Percentiles rank a stretch among this genome's conserved stretches.
These are phyloP conservation scores for Rhodotorula sp. DNA, from an alignment of 1,284 basidiomycete species.

Conservation along the genomic window DNA sequence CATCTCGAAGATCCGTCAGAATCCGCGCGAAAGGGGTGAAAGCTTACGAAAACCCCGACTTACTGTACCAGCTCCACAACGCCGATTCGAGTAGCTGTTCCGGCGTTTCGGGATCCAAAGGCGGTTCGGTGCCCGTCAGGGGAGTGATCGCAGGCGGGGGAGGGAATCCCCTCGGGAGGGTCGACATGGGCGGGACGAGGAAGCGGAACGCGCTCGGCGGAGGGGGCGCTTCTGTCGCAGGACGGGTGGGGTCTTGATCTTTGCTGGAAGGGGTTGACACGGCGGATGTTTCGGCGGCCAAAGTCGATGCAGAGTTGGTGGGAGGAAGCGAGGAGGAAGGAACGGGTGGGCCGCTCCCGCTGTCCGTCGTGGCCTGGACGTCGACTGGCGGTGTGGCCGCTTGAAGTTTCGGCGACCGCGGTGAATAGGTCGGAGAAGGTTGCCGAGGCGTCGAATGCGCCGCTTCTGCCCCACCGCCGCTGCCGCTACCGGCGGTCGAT, in stretches of 20 bases:
- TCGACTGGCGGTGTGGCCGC: no score
- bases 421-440: neutral
- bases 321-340: neutral
- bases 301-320: neutral
- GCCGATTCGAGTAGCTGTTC: slow-evolving; percentile 23
- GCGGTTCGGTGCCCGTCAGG: slow-evolving; percentile 12
- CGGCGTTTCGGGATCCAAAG: slow-evolving; percentile 15
- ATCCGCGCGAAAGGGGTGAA: no score
- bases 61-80: slow-evolving; percentile 38
- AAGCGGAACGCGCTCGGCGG: neutral
- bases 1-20: neutral
- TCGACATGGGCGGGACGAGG: neutral
- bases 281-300: neutral
- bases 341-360: neutral
- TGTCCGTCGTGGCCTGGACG: no score
- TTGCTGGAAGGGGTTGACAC: neutral
- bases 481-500: neutral
- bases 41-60: neutral
- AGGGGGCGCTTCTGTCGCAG: neutral
- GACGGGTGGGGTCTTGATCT: neutral
- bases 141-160: slow-evolving; percentile 29
- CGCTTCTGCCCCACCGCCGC: neutral
- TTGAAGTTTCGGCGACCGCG: no score
- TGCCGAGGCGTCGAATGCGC: neutral
- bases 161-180: neutral